A percentile compares a stretch with the other conserved stretches of the same genome.
Evolutionary conservation across 768 basidiomycete genomes (phyloP).

Genomic region (Cubamyces sp.): DNA sequence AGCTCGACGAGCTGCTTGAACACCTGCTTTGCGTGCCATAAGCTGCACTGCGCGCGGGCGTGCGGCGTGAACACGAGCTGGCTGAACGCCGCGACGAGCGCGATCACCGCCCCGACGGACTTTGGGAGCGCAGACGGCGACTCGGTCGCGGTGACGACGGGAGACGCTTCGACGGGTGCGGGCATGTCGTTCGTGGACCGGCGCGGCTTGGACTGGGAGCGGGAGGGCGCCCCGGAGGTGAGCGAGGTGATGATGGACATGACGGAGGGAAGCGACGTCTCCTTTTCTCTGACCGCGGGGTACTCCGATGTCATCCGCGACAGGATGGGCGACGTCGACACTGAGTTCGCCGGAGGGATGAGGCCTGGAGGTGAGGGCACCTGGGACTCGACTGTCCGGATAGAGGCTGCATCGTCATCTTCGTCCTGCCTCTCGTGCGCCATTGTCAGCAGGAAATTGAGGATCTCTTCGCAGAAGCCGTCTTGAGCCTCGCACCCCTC

Average conservation of each 20-base stretch:
- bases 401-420: conserved; percentile 25
- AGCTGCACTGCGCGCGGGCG: conserved; percentile 48
- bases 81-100: conserved; percentile 67
- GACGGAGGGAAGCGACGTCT: conserved; percentile 57
- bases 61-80: conserved; percentile 74
- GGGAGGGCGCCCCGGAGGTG: conserved; percentile 52
- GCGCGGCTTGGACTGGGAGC: conserved; percentile 56
- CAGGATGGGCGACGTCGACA: conserved; percentile 52
- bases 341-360: conserved; percentile 25
- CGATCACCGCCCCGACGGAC: conserved; percentile 62
- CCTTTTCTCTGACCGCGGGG: conserved; percentile 44
- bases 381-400: conserved; percentile 16
- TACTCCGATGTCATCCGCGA: conserved; percentile 65
- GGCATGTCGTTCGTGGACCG: conserved; percentile 40
- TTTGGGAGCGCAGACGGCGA: conserved; percentile 37
- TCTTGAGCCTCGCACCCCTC: conserved; percentile 35
- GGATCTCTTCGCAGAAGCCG: conserved; percentile 28
- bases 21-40: conserved; percentile 56
- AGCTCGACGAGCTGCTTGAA: conserved; percentile 57
- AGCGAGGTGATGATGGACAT: conserved; percentile 69
- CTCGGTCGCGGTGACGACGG: conserved; percentile 33
- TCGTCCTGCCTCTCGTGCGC: conserved; percentile 28
- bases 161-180: conserved; percentile 36
- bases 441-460: conserved; percentile 25
- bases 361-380: conserved; percentile 13